These are phyloP conservation scores for Phytopythium montanum DNA, from an alignment of 352 stramenopile genomes.

Conservation along the genomic window DNA sequence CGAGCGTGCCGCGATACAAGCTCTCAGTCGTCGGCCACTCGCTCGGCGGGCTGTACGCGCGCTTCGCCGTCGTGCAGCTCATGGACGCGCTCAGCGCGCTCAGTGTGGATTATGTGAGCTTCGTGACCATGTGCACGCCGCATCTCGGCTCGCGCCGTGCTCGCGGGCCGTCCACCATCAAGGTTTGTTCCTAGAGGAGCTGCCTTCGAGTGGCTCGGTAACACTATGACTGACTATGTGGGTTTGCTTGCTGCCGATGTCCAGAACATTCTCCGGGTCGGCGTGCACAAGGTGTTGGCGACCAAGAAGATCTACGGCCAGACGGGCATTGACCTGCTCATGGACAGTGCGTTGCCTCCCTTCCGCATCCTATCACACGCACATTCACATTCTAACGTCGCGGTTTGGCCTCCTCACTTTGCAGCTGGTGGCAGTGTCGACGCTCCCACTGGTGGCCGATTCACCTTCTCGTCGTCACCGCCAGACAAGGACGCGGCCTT, in stretches of 20 bases:
- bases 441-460: background rate
- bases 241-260: conserved; percentile 9
- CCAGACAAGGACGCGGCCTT: background rate
- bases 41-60: conserved; percentile 70
- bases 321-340: conserved; percentile 69
- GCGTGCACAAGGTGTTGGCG: conserved; percentile 64
- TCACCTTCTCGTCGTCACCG: conserved; percentile 1
- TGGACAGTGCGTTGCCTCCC: conserved; percentile 25
- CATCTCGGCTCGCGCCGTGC: conserved; percentile 72
- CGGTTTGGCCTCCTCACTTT: background rate
- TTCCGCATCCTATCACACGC: background rate
- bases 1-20: conserved; percentile 47
- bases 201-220: background rate
- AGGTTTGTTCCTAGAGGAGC: conserved; percentile 30
- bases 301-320: conserved; percentile 66
- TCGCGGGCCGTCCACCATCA: conserved; percentile 53
- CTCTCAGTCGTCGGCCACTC: conserved; percentile 72
- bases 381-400: conserved; percentile 2
- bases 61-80: conserved; percentile 62
- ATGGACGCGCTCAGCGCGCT: conserved; percentile 50
- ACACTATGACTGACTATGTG: background rate
- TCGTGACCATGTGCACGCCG: conserved; percentile 76
- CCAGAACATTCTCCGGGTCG: conserved; percentile 67
- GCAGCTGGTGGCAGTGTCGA: background rate
- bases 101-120: conserved; percentile 66